Evolutionary conservation across 2,329 filamentous ascomycete genomes (phyloP), one percentile per base, ranked within the genome.

Genomic region (Immersiporthe knoxdaviesiana): DNA sequence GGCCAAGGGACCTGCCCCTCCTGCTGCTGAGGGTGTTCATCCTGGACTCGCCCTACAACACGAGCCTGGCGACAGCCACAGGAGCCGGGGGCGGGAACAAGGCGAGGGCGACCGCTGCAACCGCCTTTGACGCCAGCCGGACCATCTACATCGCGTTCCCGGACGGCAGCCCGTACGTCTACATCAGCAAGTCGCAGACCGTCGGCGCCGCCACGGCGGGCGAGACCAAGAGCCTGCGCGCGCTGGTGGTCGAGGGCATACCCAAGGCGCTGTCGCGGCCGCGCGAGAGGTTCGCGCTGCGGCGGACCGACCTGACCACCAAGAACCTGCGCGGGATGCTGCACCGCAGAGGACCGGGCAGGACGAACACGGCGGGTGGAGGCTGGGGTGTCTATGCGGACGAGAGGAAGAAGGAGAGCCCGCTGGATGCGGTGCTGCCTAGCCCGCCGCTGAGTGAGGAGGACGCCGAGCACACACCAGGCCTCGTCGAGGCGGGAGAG

Each of bases 61-160:
- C 87, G 21, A 81, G 82, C 50, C 80, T 87, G 21, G 84, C 86
- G 1, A 85, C 64, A 66, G 72, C n/a, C 68, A 65, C n/a, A 77
- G 68, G 16, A 71, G 35, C 35, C 4, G 70, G 74, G 80, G 79
- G 65, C 14, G 41, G 44, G 32, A 62, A 16, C 30, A 59, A 39
- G 12, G 70, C 62, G 8, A 63, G 58, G 10, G 47, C 68, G 50
- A 76, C 84, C 62, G 84, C 61, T 10, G 47, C 68, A 52, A 76
- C 84, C 62, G 84, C 83, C 69, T 84, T 87, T n/a, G 90, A 93
- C 72, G 82, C 87, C 1, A 90, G 90, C 16, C 87, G 89, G 72
- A 91, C 91, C 2, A 87, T 97, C 52, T 96, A 93, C 75, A 83
- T 97, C 70, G 91, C 92, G 1, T 95, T 97, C 74, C 93, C 94